Base-by-base conservation (phyloP, 2,329 filamentous ascomycete genomes). In the Macrophomina tecta region DNA sequence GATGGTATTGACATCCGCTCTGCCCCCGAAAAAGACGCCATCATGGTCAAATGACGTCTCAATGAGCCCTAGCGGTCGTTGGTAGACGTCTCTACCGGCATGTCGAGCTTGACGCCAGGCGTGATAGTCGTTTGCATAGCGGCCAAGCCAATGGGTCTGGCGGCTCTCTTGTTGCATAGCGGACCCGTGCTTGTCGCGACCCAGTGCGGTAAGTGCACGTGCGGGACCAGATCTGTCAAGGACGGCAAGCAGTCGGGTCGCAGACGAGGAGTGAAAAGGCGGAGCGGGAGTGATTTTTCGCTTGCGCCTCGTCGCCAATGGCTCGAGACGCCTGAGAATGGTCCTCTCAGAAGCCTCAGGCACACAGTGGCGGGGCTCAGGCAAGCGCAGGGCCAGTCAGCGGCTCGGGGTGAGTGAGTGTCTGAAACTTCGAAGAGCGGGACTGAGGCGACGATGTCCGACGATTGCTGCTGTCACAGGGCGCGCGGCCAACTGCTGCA, bases 31-130 rank as follows among this genome's bases (percentile, higher is more conserved):
- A 56, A 80, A 76, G 5, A 73, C 69, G 3, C 82, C 82, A 71
- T 83, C 82, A 0, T 71, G 70, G 67, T 83, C 81, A 72, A 84
- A 84, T 11, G 76, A 76, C 1, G 73, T 76, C 66, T 84, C 82
- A 0, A 83, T 78, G 5, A 82, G 73, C 0, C 82, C 82, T 1
- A 82, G 68, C 0, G 79, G 80, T 8, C 81, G 73, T 18, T 71
- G 72, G 66, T 77, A 80, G 4, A 61, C 32, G 4, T 49, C 30
- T 38, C 30, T 62, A 5, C 58, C 58, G 30, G 11, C 32, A 40
- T 38, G 42, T 36, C 38, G 58, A 28, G n/a, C 58, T 58, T 52
- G 68, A 52, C 70, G 74, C 81, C 81, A 83, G 28, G 72, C 66
- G 67, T 82, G 78, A 67, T 75, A 75, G 9, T 72, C 72, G 40